Evolutionary conservation across 2,329 filamentous ascomycete genomes (phyloP).

Genomic region (Calonectria fujianensis): DNA sequence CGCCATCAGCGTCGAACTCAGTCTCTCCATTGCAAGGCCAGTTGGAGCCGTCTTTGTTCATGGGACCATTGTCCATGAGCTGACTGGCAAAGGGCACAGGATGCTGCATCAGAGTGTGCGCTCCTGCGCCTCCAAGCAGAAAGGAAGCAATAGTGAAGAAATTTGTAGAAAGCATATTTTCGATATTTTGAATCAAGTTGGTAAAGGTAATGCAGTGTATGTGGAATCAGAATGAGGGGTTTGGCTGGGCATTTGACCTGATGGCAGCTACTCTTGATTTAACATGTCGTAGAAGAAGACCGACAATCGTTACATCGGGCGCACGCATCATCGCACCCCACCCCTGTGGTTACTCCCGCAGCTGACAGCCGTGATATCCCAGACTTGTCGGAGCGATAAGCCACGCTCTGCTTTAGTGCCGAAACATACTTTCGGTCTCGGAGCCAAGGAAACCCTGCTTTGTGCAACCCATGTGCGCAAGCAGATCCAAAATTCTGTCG

Average conservation of each 20-base stretch:
- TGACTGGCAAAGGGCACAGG: conserved; percentile 25
- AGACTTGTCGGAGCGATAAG: conserved; percentile 2
- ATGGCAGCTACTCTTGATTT: conserved; percentile 5
- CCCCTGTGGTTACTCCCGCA: neutral
- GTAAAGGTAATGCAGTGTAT: neutral
- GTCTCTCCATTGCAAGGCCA: conserved; percentile 29
- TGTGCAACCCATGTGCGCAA: neutral
- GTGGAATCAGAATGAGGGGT: conserved; percentile 18
- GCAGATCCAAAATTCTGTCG: neutral
- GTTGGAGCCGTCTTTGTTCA: conserved; percentile 28
- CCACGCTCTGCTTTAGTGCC: neutral
- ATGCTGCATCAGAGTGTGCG: conserved; percentile 25
- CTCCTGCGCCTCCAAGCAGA: neutral
- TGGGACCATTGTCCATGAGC: conserved; percentile 23
- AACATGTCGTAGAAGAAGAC: neutral
- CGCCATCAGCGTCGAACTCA: conserved; percentile 15
- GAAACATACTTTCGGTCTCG: conserved; percentile 16
- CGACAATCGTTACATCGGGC: neutral
- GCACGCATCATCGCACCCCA: neutral
- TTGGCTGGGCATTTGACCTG: neutral
- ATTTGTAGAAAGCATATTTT: neutral
- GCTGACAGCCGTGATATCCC: neutral
- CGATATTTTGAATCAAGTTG: neutral
- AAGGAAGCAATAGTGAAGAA: neutral
- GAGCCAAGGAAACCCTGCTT: neutral